A percentile compares a stretch with the other conserved stretches of the same genome.
phyloP scores from a whole-genome alignment of 345 rosid species.

The Gossypium raimondii region DNA sequence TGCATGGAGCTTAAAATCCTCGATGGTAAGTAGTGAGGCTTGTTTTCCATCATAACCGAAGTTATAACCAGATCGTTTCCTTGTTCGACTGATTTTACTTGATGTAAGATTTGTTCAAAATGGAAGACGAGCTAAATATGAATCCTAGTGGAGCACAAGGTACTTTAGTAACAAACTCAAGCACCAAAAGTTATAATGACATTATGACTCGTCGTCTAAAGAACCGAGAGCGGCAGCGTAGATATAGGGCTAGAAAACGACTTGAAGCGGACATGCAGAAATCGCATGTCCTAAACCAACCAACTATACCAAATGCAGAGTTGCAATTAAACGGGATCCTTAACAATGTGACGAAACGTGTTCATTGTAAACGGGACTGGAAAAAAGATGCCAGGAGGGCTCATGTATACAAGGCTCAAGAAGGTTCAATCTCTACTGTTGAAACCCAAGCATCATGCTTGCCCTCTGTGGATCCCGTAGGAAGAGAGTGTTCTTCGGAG shows the following conservation, averaged over 20 bases:
- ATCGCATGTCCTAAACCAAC: constrained; percentile 17
- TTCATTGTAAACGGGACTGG: constrained; percentile 60
- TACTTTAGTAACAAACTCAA: constrained; percentile 24
- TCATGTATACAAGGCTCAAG: constrained; percentile 26
- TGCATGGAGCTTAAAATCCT: constrained; percentile 5
- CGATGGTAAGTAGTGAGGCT: background rate
- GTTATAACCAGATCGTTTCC: background rate
- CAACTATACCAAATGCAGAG: constrained; percentile 20
- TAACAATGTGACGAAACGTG: constrained; percentile 26
- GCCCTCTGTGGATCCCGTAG: constrained; percentile 9
- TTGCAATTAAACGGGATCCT: constrained; percentile 27
- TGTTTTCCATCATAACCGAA: background rate
- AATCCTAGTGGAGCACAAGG: constrained; percentile 30
- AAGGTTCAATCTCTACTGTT: constrained; percentile 16
- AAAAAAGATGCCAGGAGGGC: constrained; percentile 72
- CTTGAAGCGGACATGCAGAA: constrained; percentile 44
- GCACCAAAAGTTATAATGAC: constrained; percentile 28
- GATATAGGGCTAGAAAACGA: constrained; percentile 68
- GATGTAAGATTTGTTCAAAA: constrained; percentile 9
- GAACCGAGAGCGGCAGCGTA: constrained; percentile 77
- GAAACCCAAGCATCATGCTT: constrained; percentile 16
- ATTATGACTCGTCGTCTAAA: constrained; percentile 53
- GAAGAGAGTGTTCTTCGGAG: constrained; percentile 22
- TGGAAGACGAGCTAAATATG: constrained; percentile 41
- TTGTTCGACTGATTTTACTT: background rate